phyloP scores from a whole-genome alignment of 2,329 filamentous ascomycete genomes.

The Penicillium sp. region DNA sequence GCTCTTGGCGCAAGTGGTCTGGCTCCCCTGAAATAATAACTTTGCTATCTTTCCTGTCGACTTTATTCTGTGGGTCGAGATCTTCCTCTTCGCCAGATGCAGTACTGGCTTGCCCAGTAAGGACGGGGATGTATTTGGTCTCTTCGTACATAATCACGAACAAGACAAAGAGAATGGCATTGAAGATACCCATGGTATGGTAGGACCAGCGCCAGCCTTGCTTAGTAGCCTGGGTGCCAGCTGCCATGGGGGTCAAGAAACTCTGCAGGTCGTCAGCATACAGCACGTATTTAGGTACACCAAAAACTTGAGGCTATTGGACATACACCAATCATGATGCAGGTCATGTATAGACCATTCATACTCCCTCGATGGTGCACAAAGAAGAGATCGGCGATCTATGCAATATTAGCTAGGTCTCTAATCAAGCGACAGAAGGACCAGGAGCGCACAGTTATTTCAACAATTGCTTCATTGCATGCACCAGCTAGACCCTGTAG shows the following conservation, averaged over 20 bases:
- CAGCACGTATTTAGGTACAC: not conserved
- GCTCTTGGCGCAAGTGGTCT: constrained; percentile 15
- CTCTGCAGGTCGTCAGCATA: constrained; percentile 12
- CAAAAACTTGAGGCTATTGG: constrained; percentile 19
- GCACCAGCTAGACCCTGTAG: constrained; percentile 42
- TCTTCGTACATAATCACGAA: constrained; percentile 42
- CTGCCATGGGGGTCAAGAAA: constrained; percentile 37
- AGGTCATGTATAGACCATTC: constrained; percentile 52
- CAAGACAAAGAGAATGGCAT: constrained; percentile 27
- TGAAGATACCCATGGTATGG: constrained; percentile 36
- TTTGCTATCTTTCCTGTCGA: too few species aligned
- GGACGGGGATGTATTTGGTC: constrained; percentile 31
- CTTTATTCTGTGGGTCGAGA: not conserved
- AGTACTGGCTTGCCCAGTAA: constrained; percentile 6
- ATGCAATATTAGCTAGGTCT: not conserved
- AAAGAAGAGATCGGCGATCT: constrained; percentile 52
- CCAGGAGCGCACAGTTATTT: constrained; percentile 42
- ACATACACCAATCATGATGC: constrained; percentile 39
- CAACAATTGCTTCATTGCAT: constrained; percentile 42
- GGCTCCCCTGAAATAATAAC: not conserved
- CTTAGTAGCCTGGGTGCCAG: constrained; percentile 33
- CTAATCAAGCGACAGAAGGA: constrained; percentile 32
- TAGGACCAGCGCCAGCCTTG: constrained; percentile 41
- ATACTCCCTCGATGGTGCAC: constrained; percentile 52
- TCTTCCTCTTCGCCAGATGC: constrained; percentile 6